Evolutionary conservation across 345 rosid genomes (phyloP).

Genomic region (Dovyalis caffra): DNA sequence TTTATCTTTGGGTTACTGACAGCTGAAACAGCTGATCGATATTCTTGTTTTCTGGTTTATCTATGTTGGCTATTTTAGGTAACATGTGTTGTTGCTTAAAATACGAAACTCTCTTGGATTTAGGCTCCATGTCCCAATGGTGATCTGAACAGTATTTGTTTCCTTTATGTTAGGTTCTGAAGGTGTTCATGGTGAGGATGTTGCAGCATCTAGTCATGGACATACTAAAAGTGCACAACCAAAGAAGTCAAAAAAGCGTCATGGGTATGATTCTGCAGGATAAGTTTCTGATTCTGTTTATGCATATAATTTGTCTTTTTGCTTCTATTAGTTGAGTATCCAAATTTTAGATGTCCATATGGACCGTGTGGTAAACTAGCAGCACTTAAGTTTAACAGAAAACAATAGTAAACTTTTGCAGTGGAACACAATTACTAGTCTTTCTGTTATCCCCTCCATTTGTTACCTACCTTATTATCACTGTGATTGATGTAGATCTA

Average conservation of each 20-base stretch:
- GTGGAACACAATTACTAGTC: neutral
- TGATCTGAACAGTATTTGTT: neutral
- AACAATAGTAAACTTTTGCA: neutral
- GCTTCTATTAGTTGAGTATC: neutral
- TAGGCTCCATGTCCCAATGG: neutral
- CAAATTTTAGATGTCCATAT: conserved; percentile 7
- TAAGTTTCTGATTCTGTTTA: conserved; percentile 6
- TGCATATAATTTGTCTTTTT: neutral
- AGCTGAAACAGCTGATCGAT: neutral
- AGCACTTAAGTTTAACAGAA: neutral
- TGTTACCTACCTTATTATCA: too few relatives aligned
- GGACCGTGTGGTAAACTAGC: neutral
- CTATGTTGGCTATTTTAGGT: neutral
- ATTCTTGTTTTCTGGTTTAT: neutral
- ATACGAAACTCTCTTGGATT: neutral
- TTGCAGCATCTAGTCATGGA: conserved; percentile 19
- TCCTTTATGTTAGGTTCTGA: conserved; percentile 21
- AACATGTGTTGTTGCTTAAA: neutral
- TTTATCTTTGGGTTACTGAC: neutral
- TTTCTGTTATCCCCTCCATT: too few relatives aligned
- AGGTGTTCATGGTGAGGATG: conserved; percentile 19
- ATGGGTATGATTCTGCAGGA: conserved; percentile 57
- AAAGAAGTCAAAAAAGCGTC: conserved; percentile 74
- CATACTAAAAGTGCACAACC: conserved; percentile 50
- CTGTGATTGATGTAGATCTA: too few relatives aligned